phyloP scores from a whole-genome alignment of 768 basidiomycete genomes.

The Krasilnikovozyma curviuscula region DNA sequence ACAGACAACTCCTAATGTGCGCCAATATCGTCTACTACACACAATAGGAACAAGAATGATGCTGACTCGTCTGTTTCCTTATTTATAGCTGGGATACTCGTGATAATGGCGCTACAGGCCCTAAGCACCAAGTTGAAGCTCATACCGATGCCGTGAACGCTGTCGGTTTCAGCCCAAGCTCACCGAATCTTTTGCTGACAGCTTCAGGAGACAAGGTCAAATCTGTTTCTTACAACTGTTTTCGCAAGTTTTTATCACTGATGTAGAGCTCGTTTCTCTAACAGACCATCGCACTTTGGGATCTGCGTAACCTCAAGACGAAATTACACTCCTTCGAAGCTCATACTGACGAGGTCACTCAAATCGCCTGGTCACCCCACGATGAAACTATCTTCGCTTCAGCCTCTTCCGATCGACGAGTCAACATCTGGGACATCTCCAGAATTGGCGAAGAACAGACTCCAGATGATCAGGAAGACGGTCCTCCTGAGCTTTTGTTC shows the following conservation, averaged over 20 bases:
- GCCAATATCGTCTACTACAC: slow-evolving; percentile 21
- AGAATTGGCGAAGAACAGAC: slow-evolving; percentile 89
- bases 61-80: neutral
- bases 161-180: slow-evolving; percentile 71
- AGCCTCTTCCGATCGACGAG: slow-evolving; percentile 74
- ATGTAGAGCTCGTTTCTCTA: neutral
- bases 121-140: slow-evolving; percentile 54
- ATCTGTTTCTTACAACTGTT: neutral
- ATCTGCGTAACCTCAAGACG: slow-evolving; percentile 46
- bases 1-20: slow-evolving; percentile 80
- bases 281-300: slow-evolving; percentile 74
- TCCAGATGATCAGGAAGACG: slow-evolving; percentile 95
- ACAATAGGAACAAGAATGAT: neutral
- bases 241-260: neutral
- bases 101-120: slow-evolving; percentile 31
- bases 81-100: slow-evolving; percentile 74
- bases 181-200: slow-evolving; percentile 60
- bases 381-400: slow-evolving; percentile 83
- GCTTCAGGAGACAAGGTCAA: slow-evolving; percentile 82
- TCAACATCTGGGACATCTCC: slow-evolving; percentile 86
- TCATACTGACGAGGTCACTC: slow-evolving; percentile 86
- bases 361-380: slow-evolving; percentile 88
- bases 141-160: slow-evolving; percentile 81
- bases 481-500: slow-evolving; percentile 88
- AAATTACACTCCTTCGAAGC: slow-evolving; percentile 78